phyloP scores from a whole-genome alignment of 805 yeast species.

The Saccharomycopsis sp. region DNA sequence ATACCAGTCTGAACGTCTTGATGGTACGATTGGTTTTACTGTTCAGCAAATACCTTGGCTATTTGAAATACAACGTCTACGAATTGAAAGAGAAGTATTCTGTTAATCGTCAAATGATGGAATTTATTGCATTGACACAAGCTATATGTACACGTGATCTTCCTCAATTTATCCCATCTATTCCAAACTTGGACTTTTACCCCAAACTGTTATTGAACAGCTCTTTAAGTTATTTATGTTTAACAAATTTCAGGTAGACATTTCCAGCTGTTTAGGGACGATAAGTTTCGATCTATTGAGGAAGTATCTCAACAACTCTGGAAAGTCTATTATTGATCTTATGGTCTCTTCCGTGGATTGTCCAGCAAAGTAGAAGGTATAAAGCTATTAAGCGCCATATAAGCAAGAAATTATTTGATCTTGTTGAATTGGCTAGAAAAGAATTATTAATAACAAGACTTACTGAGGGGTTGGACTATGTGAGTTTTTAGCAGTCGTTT shows the following conservation, averaged over 20 bases:
- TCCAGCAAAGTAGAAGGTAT: not conserved
- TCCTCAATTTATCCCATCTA: not conserved
- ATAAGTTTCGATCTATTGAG: not conserved
- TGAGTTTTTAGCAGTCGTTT: too few species aligned
- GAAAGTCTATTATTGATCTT: not conserved
- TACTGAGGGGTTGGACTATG: slow-evolving; percentile 6
- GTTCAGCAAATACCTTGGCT: not conserved
- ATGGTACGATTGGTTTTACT: not conserved
- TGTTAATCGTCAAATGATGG: not conserved
- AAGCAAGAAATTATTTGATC: not conserved
- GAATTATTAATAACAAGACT: not conserved
- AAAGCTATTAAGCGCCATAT: not conserved
- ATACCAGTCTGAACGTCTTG: not conserved
- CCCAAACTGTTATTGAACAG: not conserved
- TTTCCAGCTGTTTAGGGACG: not conserved
- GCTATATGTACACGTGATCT: not conserved
- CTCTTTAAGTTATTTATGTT: not conserved
- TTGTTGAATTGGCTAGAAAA: not conserved
- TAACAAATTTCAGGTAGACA: not conserved
- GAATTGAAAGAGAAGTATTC: not conserved
- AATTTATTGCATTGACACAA: not conserved
- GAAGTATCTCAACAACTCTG: not conserved
- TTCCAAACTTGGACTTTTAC: not conserved
- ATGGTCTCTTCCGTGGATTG: slow-evolving; percentile 1
- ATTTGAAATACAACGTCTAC: not conserved